Evolutionary conservation across 2,329 filamentous ascomycete species (phyloP).

Genomic region (Neoarthrinium moseri): DNA sequence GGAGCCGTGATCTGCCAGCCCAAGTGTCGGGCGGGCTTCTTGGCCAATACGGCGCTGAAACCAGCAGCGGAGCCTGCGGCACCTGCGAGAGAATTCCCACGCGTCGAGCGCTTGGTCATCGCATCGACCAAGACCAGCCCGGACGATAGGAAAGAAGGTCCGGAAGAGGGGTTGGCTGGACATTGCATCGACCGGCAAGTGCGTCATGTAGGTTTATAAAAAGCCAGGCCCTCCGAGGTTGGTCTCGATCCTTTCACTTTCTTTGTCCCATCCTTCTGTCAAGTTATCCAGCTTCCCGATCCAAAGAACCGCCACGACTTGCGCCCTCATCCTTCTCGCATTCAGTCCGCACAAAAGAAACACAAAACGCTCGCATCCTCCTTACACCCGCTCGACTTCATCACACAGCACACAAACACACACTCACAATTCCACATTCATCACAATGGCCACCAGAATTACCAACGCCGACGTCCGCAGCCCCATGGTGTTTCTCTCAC

Average conservation of each 20-base stretch:
- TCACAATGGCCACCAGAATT: slow-evolving; percentile 22
- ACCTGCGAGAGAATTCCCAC: background rate
- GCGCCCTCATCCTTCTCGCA: no score
- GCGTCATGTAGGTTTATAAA: slow-evolving; percentile 3
- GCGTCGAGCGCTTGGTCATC: slow-evolving; percentile 1
- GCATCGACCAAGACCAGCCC: background rate
- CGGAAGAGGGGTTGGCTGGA: no score
- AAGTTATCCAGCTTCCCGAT: background rate
- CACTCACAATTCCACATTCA: slow-evolving; percentile 12
- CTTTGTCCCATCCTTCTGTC: background rate
- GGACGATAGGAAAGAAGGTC: background rate
- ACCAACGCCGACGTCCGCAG: slow-evolving; percentile 21
- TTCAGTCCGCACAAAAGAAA: no score
- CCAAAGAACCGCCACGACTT: no score
- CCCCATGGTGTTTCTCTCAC: slow-evolving; percentile 49
- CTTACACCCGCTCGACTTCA: slow-evolving; percentile 9
- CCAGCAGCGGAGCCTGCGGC: slow-evolving; percentile 5
- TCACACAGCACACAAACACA: slow-evolving; percentile 5
- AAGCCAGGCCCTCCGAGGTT: background rate
- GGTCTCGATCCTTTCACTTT: background rate
- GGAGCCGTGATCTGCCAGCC: background rate
- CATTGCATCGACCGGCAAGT: no score
- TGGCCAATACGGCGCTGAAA: slow-evolving; percentile 9
- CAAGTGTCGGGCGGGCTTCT: background rate
- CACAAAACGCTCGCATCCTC: background rate